A percentile compares a stretch with the other conserved stretches of the same genome.
Evolutionary conservation across 495 filamentous ascomycete genomes (phyloP).

Genomic region (Penicillium robsamsonii): DNA sequence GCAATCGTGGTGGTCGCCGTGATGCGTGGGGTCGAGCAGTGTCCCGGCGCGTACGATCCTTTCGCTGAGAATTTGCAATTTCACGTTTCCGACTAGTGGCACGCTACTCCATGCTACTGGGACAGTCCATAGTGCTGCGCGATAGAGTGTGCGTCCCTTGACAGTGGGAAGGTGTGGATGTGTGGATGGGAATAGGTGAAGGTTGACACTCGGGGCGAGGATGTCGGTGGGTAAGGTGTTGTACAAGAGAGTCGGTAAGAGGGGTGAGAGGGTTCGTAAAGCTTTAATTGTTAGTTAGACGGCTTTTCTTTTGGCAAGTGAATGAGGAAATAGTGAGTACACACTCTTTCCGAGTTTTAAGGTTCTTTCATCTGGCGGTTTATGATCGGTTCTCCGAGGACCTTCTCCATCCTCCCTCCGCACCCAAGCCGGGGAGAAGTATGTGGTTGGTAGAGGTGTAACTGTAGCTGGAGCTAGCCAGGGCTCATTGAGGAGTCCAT

Average conservation of each 20-base stretch:
- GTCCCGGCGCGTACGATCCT: conserved; percentile 66
- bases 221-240: conserved; percentile 79
- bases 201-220: conserved; percentile 83
- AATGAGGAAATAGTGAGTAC: conserved; percentile 21
- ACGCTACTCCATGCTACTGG: conserved; percentile 93
- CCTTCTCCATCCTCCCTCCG: conserved; percentile 16
- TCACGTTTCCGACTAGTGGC: conserved; percentile 84
- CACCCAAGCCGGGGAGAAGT: conserved; percentile 26
- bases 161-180: conserved; percentile 94
- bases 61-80: conserved; percentile 81
- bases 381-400: conserved; percentile 32
- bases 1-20: conserved; percentile 34
- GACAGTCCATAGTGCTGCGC: conserved; percentile 90
- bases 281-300: conserved; percentile 47
- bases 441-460: conserved; percentile 17
- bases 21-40: conserved; percentile 31
- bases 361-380: conserved; percentile 71
- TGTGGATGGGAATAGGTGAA: conserved; percentile 94
- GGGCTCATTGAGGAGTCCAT: conserved; percentile 33
- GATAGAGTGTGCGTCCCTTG: conserved; percentile 83
- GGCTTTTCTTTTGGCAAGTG: neutral
- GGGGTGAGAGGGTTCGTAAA: conserved; percentile 78
- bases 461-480: conserved; percentile 26
- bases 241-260: conserved; percentile 81
- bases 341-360: conserved; percentile 88